These are phyloP conservation scores for Ormosia semicastrata DNA, from an alignment of 306 rosid genomes.

Conservation along the genomic window DNA sequence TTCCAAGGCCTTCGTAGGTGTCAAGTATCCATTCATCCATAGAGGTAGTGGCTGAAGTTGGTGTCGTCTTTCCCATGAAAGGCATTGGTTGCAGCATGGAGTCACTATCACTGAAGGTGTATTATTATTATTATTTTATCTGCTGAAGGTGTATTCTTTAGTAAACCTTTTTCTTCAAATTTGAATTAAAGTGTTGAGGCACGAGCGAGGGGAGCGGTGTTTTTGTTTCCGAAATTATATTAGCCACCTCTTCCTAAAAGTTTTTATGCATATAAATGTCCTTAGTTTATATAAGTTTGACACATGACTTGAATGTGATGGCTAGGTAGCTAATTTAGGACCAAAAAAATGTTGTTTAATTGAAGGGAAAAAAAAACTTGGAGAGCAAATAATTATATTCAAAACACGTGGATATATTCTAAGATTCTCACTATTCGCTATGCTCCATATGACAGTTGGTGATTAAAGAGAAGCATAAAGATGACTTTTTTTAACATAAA, in stretches of 20 bases:
- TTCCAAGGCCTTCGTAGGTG: slow-evolving; percentile 31
- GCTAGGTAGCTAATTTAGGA: neutral
- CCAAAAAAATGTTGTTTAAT: neutral
- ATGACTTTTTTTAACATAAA: too few species aligned
- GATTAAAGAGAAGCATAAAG: neutral
- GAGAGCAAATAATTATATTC: neutral
- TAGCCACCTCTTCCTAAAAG: neutral
- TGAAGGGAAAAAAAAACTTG: neutral
- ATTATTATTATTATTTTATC: too few species aligned
- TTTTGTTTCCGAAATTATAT: neutral
- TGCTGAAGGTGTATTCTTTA: neutral
- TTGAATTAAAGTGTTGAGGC: neutral
- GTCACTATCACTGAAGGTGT: too few species aligned
- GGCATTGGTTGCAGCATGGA: neutral
- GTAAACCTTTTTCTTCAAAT: neutral
- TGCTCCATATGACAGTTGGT: slow-evolving; percentile 21
- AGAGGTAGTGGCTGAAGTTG: slow-evolving; percentile 33
- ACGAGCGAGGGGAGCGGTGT: neutral
- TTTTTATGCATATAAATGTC: too few species aligned
- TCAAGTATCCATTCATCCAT: neutral
- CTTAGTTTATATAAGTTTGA: too few species aligned
- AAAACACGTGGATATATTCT: slow-evolving; percentile 15
- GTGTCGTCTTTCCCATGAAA: slow-evolving; percentile 36
- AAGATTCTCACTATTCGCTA: neutral
- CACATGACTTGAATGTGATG: neutral